These are phyloP conservation scores for Maudiozyma saulgeensis DNA, from an alignment of 805 yeast species.

Conservation along the genomic window DNA sequence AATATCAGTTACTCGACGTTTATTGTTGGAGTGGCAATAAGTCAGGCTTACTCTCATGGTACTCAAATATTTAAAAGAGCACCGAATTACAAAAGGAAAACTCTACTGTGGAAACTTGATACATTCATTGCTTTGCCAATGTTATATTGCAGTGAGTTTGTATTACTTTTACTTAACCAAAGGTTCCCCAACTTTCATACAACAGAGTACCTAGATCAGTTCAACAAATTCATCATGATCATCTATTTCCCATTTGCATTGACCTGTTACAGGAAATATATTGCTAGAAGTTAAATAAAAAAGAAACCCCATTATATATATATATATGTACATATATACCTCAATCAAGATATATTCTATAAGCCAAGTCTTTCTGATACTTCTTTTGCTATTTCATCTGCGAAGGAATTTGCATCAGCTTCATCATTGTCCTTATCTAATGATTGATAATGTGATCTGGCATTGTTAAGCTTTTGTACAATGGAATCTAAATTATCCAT, in stretches of 20 bases:
- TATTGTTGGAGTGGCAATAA: conserved; percentile 17
- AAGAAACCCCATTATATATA: background rate
- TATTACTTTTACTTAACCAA: conserved; percentile 20
- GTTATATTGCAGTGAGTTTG: conserved; percentile 25
- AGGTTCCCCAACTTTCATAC: conserved; percentile 21
- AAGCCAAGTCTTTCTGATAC: conserved; percentile 3
- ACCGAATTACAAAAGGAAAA: conserved; percentile 2
- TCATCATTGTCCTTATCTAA: conserved; percentile 3
- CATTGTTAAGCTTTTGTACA: conserved; percentile 12
- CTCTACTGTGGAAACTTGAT: conserved; percentile 14
- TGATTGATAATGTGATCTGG: conserved; percentile 11
- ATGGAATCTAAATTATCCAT: conserved; percentile 2
- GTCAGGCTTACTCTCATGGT: conserved; percentile 24
- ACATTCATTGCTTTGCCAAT: conserved; percentile 17
- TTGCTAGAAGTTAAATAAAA: background rate
- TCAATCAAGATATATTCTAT: background rate
- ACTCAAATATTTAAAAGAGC: conserved; percentile 18
- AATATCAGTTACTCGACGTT: conserved; percentile 25
- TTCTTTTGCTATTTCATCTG: conserved; percentile 20
- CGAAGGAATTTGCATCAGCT: conserved; percentile 13
- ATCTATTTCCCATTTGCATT: conserved; percentile 22
- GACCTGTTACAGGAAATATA: conserved; percentile 12
- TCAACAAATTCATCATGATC: conserved; percentile 20
- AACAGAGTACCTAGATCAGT: conserved; percentile 13
- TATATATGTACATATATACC: background rate